These are phyloP conservation scores for Phytophthora sojae DNA, from an alignment of 352 stramenopile genomes.

Conservation along the genomic window DNA sequence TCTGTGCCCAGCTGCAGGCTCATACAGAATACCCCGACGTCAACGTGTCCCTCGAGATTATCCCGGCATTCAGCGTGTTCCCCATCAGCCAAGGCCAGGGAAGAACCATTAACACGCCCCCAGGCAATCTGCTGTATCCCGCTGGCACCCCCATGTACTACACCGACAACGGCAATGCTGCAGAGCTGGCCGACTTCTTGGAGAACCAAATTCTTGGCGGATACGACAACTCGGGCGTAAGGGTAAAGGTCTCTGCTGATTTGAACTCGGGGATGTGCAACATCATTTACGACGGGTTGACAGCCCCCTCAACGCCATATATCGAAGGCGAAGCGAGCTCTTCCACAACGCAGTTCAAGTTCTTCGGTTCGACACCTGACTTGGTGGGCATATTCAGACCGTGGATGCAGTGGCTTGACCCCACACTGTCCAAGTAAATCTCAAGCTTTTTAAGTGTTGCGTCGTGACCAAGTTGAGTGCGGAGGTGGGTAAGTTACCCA, in stretches of 20 bases:
- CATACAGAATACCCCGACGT: neutral
- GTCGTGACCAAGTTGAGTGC: neutral
- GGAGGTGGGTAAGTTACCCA: neutral
- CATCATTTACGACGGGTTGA: constrained; percentile 16
- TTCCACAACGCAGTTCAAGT: constrained; percentile 11
- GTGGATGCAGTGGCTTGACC: neutral
- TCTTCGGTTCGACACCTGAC: neutral
- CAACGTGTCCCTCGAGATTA: constrained; percentile 14
- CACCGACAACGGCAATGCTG: constrained; percentile 16
- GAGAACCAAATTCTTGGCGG: constrained; percentile 21
- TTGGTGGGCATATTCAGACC: neutral
- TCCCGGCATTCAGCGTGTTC: constrained; percentile 7
- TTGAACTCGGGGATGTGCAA: neutral
- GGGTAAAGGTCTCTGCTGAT: neutral
- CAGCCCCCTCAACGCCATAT: neutral
- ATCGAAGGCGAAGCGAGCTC: neutral
- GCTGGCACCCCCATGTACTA: neutral
- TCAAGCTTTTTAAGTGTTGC: neutral
- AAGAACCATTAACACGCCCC: neutral
- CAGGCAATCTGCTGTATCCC: neutral
- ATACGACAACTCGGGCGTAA: constrained; percentile 11
- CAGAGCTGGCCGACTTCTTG: constrained; percentile 21
- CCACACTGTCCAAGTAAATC: neutral
- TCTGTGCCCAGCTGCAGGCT: constrained; percentile 14
- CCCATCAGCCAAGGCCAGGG: neutral